Base-by-base conservation (phyloP, 2,329 filamentous ascomycete genomes). In the Salinomyces thailandicus region DNA sequence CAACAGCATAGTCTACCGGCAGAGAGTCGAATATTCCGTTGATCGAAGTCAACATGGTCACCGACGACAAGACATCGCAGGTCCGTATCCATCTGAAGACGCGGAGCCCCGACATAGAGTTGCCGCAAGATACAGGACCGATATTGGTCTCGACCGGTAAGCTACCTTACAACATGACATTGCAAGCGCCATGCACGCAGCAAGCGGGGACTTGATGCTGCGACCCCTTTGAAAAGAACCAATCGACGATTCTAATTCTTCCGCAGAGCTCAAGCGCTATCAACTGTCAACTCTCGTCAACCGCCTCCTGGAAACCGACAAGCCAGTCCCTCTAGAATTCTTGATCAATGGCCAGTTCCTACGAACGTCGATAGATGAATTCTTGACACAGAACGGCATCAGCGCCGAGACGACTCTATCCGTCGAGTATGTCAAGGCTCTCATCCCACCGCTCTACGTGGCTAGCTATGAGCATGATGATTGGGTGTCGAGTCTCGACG, bases 381-480 rank as follows among this genome's bases (percentile, higher is more conserved):
- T 93, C 62, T 76, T 98, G 42, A 79, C 79, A 12, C 69, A 78
- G 44, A 83, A 91, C 54, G 89, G 89, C 33, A 79, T 96, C 43
- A 94, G 85, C 14, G 75, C 85, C 28, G 91, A 98, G 67, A 82
- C 80, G 4, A 89, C 81, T 3, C 66, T 98, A 35, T 81, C 80
- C 22, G 73, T 98, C 39, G 87, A 96, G 67, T 98, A 96, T 62
- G 85, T 95, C 22, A 81, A 86, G 52, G 91, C 86, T 45, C 68
- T 95, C 49, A 77, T 95, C 42, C 91, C 91, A 5, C 91, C 91
- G 13, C 71, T 83, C 22, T 89, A 91, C 59, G 79, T 93, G 50
- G 81, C 86, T 9, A 91, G 83, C 55, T 98, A 94, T 59, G 81
- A 95, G 65, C 89, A 98, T 60, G 87, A 98, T 55, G 91, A 96